Base-by-base conservation (phyloP, 306 rosid species). In the Astragalus membranaceus region DNA sequence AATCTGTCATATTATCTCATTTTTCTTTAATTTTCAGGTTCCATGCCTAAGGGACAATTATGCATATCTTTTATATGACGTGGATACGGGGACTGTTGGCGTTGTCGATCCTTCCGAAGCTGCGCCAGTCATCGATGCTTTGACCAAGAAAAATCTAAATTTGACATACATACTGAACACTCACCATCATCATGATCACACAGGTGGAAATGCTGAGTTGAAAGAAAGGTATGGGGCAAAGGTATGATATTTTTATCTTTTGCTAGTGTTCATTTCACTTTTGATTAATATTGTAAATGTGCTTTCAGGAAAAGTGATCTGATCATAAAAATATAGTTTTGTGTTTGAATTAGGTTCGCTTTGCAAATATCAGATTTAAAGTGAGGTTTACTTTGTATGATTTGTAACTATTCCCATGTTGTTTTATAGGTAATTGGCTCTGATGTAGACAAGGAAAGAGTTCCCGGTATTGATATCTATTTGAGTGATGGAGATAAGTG, bases 51-150 rank as follows among this genome's bases (percentile, higher is more conserved):
- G 81, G 36, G 96, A 94, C 82, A 94, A 88, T 76, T 91, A 91
- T 65, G 96, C 99, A n/a, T 94, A 91, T 80, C 88, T 94, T 36
- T 74, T 94, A 57, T 89, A 94, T 59, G 99, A 94, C 71, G 86
- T 83, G 69, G 96, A 89, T 71, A 94, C 99, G 9, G 99, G 99
- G 42, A 94, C 99, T 1, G 96, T 94, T 44, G 97, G 96, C 71
- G 96, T 94, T 44, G 99, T 94, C 57, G 97, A 94, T 86, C 99
- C 99, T 67, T 94, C 97, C 51, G 97, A 94, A 82, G 89, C 96
- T 77, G 71, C 77, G 2, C 99, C 99, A 33, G 43, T 94, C 60
- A 80, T 91, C 37, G 92, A 94, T 80, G 97, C 89, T 53, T 84
- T 94, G 79, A 87, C 83, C 20, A 89, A 67, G 88, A 86, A 79